Conservation (phyloP, 192 early-diverging fungal species). For the Dispira simplex region DNA sequence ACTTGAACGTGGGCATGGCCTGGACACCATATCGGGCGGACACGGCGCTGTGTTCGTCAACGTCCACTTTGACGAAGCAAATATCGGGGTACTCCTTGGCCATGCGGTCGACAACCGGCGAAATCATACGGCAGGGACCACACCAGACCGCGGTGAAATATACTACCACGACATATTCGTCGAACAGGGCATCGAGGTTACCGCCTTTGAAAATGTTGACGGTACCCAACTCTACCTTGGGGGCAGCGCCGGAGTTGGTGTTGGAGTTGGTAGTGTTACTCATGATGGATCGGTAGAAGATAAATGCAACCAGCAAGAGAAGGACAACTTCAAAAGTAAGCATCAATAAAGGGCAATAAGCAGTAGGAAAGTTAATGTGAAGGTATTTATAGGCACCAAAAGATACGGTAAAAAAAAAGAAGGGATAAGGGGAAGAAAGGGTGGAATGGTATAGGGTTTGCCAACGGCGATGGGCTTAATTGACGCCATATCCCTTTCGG, state of each 20-base stretch:
- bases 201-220: slow-evolving; percentile 19
- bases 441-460: neutral
- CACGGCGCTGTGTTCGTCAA: slow-evolving; percentile 43
- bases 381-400: too few relatives aligned
- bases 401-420: too few relatives aligned
- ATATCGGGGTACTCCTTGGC: slow-evolving; percentile 31
- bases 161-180: slow-evolving; percentile 40
- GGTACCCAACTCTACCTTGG: slow-evolving; percentile 17
- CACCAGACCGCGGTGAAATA: slow-evolving; percentile 79
- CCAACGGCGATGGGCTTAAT: too few relatives aligned
- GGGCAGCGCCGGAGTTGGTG: neutral
- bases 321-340: neutral
- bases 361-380: too few relatives aligned
- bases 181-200: slow-evolving; percentile 20
- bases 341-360: too few relatives aligned
- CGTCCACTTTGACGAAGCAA: slow-evolving; percentile 69
- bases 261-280: slow-evolving; percentile 7
- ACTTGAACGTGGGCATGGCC: slow-evolving; percentile 72
- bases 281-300: neutral
- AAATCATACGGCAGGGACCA: slow-evolving; percentile 68
- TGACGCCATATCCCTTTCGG: too few relatives aligned
- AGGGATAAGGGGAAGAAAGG: neutral
- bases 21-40: slow-evolving; percentile 25
- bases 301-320: neutral
- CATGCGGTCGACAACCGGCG: slow-evolving; percentile 44